These are phyloP conservation scores for Candida broadrunensis DNA, from an alignment of 805 yeast species.

Conservation along the genomic window DNA sequence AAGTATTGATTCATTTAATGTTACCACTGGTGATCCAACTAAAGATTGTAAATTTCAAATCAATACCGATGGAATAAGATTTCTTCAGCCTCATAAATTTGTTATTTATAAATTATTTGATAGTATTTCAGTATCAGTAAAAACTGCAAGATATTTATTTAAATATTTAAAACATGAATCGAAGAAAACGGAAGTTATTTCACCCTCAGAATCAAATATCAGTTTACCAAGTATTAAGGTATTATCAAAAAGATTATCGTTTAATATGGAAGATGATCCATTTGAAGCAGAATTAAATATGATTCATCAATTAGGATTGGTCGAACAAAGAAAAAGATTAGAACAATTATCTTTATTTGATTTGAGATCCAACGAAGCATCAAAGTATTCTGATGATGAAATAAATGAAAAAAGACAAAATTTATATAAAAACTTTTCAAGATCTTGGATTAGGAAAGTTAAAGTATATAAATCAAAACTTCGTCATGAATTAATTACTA, in stretches of 20 bases:
- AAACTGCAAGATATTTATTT: constrained; percentile 32
- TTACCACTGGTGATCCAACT: constrained; percentile 9
- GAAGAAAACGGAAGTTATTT: constrained; percentile 12
- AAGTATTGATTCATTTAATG: constrained; percentile 31
- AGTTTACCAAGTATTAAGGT: constrained; percentile 26
- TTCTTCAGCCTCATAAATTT: constrained; percentile 38
- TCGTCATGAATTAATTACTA: constrained; percentile 35
- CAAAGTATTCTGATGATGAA: background rate
- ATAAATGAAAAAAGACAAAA: constrained; percentile 9
- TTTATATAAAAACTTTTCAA: constrained; percentile 48
- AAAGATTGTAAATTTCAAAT: constrained; percentile 16
- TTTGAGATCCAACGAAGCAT: constrained; percentile 3
- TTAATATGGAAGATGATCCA: constrained; percentile 43
- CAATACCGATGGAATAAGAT: constrained; percentile 21
- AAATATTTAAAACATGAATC: constrained; percentile 17
- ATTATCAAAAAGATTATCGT: constrained; percentile 22
- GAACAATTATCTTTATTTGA: constrained; percentile 28
- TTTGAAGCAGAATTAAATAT: constrained; percentile 38
- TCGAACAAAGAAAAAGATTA: constrained; percentile 37
- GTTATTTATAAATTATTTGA: constrained; percentile 38
- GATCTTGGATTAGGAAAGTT: constrained; percentile 72
- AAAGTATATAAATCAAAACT: constrained; percentile 39
- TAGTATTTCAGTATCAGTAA: constrained; percentile 30
- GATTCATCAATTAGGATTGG: constrained; percentile 40
- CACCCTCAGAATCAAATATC: constrained; percentile 27